Base-by-base conservation (phyloP, 345 rosid genomes). In the Sapria himalayana region DNA sequence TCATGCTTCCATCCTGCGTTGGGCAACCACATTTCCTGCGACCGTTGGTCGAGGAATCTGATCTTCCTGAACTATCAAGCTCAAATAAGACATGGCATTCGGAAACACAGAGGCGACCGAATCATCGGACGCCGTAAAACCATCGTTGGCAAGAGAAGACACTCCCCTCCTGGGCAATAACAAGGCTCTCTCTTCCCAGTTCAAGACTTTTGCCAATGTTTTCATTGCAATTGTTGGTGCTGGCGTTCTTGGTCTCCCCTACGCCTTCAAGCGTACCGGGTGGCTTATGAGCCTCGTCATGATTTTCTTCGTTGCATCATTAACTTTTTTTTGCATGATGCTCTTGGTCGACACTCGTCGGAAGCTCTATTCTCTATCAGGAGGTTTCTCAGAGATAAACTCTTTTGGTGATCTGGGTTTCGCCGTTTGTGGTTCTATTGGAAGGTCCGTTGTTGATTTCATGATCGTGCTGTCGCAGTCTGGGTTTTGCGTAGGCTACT, bases 341-440 rank as follows among this genome's bases (percentile, higher is more conserved):
- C 85, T 78, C 23, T 58, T 86, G 43, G 71, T 86, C 49, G 11
- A 48, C 33, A 71, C 81, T 43, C 81, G 94, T 48, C 81, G 92
- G 29, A 75, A 66, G 67, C 85, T 78, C 35, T 76, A 65, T 15
- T 50, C 77, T 25, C 10, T 29, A 7, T 41, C 49, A n/a, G 25
- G 38, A 15, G 78, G 70, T 15, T 34, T 58, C 57, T 22, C 70
- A 10, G 67, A 52, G 32, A 67, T 77, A 33, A 51, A 54, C 18
- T 85, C 94, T 15, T 81, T 81, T 33, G 94, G 96, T 7, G 94
- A 81, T 50, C 64, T 85, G 46, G 94, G 94, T 3, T 78, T 71
- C 25, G 54, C 59, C 36, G 85, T 78, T 39, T 85, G 92, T 51
- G 92, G 94, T 32, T 36, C 76, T 16, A 0, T 61, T 24, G 97